Conservation (phyloP, 495 filamentous ascomycete genomes). For the Hypoxylon fuscum region DNA sequence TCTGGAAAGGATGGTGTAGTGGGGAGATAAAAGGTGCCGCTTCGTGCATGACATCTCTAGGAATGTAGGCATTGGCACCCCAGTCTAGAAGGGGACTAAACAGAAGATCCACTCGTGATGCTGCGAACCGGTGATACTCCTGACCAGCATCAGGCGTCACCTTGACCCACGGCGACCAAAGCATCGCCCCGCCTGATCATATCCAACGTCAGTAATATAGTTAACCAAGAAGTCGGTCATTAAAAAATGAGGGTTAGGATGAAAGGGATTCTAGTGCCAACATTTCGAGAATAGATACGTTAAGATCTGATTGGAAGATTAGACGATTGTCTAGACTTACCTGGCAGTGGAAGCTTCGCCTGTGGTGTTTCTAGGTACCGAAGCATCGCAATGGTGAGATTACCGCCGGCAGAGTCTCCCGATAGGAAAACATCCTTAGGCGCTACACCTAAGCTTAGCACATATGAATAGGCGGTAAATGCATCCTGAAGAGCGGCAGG, state of each 20-base stretch:
- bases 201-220: neutral
- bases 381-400: conserved; percentile 1
- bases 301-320: too few relatives aligned
- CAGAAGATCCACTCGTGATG: neutral
- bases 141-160: neutral
- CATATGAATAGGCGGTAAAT: conserved; percentile 1
- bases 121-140: neutral
- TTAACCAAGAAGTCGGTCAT: too few relatives aligned
- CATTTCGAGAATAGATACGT: too few relatives aligned
- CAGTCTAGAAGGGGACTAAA: neutral
- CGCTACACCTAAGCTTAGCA: neutral
- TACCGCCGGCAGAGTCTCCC: conserved; percentile 17
- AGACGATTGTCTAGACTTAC: neutral
- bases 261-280: too few relatives aligned
- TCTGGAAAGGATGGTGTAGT: neutral
- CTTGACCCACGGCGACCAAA: conserved; percentile 5
- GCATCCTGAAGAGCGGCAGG: conserved; percentile 4
- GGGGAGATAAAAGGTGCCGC: neutral
- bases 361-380: conserved; percentile 6
- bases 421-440: conserved; percentile 4
- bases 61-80: neutral
- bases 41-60: neutral
- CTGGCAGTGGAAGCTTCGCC: neutral
- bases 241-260: too few relatives aligned
- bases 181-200: neutral